These are phyloP conservation scores for Russula virescens DNA, from an alignment of 768 basidiomycete species.

Conservation along the genomic window DNA sequence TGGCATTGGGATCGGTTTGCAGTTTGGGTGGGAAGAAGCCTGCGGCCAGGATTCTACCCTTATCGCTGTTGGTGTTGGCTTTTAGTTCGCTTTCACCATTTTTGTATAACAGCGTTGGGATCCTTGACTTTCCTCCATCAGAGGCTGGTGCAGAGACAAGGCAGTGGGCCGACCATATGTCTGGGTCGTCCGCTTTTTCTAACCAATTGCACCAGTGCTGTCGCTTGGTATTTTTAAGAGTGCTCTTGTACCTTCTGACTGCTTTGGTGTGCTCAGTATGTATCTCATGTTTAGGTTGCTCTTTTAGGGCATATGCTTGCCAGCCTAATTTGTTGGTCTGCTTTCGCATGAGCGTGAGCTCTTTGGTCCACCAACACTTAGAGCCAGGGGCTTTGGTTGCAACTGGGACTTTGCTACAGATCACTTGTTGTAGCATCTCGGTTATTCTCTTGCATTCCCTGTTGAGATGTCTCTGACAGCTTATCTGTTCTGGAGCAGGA, in stretches of 20 bases:
- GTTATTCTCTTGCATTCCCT: not conserved
- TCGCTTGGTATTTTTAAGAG: not conserved
- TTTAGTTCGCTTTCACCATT: not conserved
- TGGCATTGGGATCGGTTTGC: conserved; percentile 10
- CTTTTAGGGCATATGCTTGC: not conserved
- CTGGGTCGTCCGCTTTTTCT: not conserved
- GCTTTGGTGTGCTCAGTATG: not conserved
- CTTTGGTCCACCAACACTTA: conserved; percentile 10
- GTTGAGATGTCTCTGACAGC: not conserved
- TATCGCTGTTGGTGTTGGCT: not conserved
- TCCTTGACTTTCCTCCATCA: not conserved
- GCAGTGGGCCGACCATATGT: not conserved
- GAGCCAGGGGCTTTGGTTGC: not conserved
- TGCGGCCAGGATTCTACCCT: not conserved
- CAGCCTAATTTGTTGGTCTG: not conserved
- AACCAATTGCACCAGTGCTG: not conserved
- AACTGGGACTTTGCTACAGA: not conserved
- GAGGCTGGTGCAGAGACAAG: not conserved
- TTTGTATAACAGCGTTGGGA: not conserved
- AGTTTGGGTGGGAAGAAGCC: too few relatives aligned
- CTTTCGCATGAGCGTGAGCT: not conserved
- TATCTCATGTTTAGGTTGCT: not conserved
- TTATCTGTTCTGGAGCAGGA: not conserved
- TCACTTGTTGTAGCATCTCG: not conserved
- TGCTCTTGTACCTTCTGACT: not conserved